Conservation (phyloP, 305 asterid species). For the Solanum hybrid region DNA sequence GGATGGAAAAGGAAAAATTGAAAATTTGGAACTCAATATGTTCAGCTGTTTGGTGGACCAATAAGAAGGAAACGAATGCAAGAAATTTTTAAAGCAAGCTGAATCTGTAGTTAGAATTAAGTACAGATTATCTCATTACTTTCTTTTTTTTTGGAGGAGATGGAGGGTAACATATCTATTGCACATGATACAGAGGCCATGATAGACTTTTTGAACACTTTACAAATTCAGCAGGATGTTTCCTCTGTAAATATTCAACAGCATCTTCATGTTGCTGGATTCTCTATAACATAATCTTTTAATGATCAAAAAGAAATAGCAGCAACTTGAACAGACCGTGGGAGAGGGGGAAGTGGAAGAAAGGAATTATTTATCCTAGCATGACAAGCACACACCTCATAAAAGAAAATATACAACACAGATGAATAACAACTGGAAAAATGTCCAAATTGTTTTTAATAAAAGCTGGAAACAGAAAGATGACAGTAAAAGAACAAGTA, state of each 20-base stretch:
- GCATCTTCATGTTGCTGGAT: not conserved
- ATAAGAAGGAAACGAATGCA: not conserved
- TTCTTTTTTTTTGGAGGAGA: not conserved
- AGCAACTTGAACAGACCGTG: not conserved
- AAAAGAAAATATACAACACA: not conserved
- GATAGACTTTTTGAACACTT: not conserved
- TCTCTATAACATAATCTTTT: not conserved
- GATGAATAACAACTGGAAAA: not conserved
- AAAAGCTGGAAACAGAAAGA: not conserved
- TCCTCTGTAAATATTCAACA: not conserved
- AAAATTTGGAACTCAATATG: not conserved
- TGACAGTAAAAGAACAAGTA: not conserved
- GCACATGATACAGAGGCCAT: not conserved
- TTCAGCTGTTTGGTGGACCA: not conserved
- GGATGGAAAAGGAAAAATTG: not conserved
- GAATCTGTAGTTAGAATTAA: not conserved
- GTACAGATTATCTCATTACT: not conserved
- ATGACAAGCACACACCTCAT: not conserved
- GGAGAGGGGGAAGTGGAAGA: not conserved
- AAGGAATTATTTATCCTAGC: not conserved
- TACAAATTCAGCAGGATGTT: not conserved
- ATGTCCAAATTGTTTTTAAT: not conserved
- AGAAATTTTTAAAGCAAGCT: not conserved
- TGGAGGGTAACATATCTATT: not conserved
- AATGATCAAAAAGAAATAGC: not conserved